Conservation (phyloP, 108 stramenopile genomes). For the Cyclostephanos tholiformis region DNA sequence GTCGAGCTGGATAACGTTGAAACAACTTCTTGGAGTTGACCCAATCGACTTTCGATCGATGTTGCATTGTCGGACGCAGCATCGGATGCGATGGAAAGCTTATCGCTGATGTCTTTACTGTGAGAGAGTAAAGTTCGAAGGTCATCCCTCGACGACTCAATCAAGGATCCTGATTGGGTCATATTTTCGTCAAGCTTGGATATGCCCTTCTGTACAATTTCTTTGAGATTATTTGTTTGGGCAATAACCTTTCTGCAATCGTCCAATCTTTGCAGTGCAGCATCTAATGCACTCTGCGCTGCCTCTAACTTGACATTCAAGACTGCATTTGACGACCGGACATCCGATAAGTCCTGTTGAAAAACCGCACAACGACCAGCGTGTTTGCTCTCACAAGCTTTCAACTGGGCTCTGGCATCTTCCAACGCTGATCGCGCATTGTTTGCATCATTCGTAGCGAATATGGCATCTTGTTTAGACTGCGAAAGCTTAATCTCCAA, state of each 20-base stretch:
- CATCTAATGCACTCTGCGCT: conserved; percentile 11
- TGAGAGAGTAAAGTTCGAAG: conserved; percentile 3
- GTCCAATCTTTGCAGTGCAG: conserved; percentile 10
- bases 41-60: conserved; percentile 15
- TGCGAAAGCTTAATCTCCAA: conserved; percentile 18
- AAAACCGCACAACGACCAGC: conserved; percentile 9
- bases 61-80: background rate
- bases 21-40: conserved; percentile 8
- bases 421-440: background rate
- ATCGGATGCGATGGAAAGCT: background rate
- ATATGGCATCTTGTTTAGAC: conserved; percentile 11
- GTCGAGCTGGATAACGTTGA: conserved; percentile 13
- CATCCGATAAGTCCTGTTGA: conserved; percentile 20
- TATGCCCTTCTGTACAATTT: conserved; percentile 3
- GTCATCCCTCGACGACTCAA: conserved; percentile 15
- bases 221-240: conserved; percentile 2
- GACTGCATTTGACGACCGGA: conserved; percentile 13
- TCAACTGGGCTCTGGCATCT: conserved; percentile 18
- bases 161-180: conserved; percentile 7
- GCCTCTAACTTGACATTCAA: conserved; percentile 5
- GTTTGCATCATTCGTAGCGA: conserved; percentile 4
- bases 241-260: conserved; percentile 5
- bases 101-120: conserved; percentile 4
- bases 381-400: conserved; percentile 27
- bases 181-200: conserved; percentile 13